phyloP scores from a whole-genome alignment of 495 filamentous ascomycete species.

The Neurospora discreta region DNA sequence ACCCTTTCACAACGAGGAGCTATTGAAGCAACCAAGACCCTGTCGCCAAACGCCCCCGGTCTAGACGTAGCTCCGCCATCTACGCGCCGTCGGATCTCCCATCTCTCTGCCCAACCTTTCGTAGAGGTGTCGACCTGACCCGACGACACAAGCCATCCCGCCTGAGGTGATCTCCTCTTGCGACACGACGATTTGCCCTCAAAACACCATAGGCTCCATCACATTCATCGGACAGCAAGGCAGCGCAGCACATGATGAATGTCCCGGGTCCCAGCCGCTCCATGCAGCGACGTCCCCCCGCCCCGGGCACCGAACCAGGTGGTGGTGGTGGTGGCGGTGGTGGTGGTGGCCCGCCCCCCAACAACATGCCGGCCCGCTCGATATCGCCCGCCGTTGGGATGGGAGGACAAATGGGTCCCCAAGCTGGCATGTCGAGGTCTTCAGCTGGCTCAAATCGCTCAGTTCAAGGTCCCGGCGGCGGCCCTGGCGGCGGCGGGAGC shows the following conservation, averaged over 20 bases:
- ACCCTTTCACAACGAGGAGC: too few species aligned
- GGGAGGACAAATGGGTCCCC: constrained; percentile 8
- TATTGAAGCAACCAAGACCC: not conserved
- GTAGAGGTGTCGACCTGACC: not conserved
- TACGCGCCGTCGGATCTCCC: not conserved
- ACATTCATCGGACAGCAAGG: not conserved
- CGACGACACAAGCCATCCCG: not conserved
- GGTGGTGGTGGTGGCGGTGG: not conserved
- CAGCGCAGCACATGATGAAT: constrained; percentile 22
- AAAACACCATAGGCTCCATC: not conserved
- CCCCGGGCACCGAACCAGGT: constrained; percentile 33
- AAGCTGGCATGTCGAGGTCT: constrained; percentile 22
- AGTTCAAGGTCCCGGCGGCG: constrained; percentile 14
- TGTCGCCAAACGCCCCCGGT: not conserved
- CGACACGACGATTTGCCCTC: not conserved
- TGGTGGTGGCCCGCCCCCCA: not conserved
- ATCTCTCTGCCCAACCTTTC: not conserved
- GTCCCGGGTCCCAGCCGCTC: constrained; percentile 26
- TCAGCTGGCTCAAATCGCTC: constrained; percentile 28
- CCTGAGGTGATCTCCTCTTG: not conserved
- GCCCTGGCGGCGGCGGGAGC: constrained; percentile 19
- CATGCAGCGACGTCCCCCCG: constrained; percentile 34
- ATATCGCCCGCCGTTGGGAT: constrained; percentile 30
- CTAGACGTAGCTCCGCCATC: not conserved
- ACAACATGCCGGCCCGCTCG: constrained; percentile 27